These are phyloP conservation scores for Hamigera avellanea DNA, from an alignment of 495 filamentous ascomycete genomes.

Conservation along the genomic window DNA sequence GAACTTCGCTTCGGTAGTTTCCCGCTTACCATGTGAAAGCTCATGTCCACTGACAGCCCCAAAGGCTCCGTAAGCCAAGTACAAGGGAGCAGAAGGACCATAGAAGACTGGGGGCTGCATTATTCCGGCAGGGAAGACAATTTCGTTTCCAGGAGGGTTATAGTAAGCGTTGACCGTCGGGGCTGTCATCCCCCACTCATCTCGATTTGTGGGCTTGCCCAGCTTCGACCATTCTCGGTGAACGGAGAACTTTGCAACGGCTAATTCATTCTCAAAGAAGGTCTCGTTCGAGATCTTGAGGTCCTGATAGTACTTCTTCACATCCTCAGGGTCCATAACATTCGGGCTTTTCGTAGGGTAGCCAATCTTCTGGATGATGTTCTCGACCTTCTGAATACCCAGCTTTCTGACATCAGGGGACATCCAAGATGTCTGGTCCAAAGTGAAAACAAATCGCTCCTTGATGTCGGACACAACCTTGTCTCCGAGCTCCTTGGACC, in stretches of 20 bases:
- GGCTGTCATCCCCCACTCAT: conserved; percentile 52
- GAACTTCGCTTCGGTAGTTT: not conserved
- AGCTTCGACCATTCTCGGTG: conserved; percentile 43
- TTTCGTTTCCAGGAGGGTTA: conserved; percentile 51
- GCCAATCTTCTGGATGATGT: conserved; percentile 64
- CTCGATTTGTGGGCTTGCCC: conserved; percentile 48
- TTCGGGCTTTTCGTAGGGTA: conserved; percentile 58
- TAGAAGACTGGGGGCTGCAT: conserved; percentile 62
- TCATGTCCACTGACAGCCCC: conserved; percentile 64
- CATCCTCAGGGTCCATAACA: conserved; percentile 43
- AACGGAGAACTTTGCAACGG: conserved; percentile 34
- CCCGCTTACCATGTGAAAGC: conserved; percentile 47
- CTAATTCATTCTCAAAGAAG: conserved; percentile 51
- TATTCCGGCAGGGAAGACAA: conserved; percentile 62
- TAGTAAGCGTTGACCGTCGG: conserved; percentile 56
- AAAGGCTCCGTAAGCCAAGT: conserved; percentile 60
- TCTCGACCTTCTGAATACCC: conserved; percentile 56
- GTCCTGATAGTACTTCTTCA: conserved; percentile 46
- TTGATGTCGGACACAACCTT: conserved; percentile 61
- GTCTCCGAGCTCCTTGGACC: conserved; percentile 54
- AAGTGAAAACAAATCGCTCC: conserved; percentile 46
- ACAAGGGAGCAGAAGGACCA: conserved; percentile 47
- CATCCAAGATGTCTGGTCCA: conserved; percentile 57
- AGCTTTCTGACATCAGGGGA: conserved; percentile 48
- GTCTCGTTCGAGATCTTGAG: conserved; percentile 39